Conservation (phyloP, 805 yeast genomes). For the Starmerella floricola region DNA sequence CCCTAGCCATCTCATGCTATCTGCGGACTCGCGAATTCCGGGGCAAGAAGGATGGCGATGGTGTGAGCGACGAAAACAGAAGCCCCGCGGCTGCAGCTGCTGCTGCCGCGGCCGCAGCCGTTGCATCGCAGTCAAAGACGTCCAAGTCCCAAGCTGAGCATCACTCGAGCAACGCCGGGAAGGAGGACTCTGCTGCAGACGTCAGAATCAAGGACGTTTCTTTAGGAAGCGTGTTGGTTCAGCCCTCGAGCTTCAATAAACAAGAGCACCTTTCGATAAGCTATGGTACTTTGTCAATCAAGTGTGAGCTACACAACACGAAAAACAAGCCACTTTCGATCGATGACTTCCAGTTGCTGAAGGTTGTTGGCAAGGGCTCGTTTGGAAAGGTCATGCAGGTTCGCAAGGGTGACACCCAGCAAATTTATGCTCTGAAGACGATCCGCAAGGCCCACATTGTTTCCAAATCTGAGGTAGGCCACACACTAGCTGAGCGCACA, state of each 20-base stretch:
- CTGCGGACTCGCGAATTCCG: conserved; percentile 42
- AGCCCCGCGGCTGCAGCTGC: conserved; percentile 34
- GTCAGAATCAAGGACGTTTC: conserved; percentile 32
- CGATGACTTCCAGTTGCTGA: conserved; percentile 83
- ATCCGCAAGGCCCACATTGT: conserved; percentile 90
- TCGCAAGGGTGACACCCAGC: conserved; percentile 85
- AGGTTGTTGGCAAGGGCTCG: conserved; percentile 95
- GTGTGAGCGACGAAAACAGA: neutral
- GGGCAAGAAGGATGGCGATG: conserved; percentile 25
- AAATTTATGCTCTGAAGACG: conserved; percentile 88
- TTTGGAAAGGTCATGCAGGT: conserved; percentile 99
- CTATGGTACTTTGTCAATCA: conserved; percentile 24
- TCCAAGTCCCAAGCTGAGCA: neutral
- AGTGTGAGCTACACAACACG: conserved; percentile 23
- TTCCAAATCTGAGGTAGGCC: conserved; percentile 86
- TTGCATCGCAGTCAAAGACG: neutral
- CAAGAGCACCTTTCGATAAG: conserved; percentile 16
- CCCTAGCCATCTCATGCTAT: conserved; percentile 64
- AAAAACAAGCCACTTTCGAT: conserved; percentile 52
- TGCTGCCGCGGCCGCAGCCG: conserved; percentile 18
- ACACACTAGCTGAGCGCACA: conserved; percentile 91
- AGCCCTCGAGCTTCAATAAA: conserved; percentile 29
- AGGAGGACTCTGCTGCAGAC: conserved; percentile 65
- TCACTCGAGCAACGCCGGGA: conserved; percentile 26
- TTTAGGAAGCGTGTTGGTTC: conserved; percentile 18